Conservation (phyloP, 1,284 basidiomycete genomes). For the Malassezia japonica region DNA sequence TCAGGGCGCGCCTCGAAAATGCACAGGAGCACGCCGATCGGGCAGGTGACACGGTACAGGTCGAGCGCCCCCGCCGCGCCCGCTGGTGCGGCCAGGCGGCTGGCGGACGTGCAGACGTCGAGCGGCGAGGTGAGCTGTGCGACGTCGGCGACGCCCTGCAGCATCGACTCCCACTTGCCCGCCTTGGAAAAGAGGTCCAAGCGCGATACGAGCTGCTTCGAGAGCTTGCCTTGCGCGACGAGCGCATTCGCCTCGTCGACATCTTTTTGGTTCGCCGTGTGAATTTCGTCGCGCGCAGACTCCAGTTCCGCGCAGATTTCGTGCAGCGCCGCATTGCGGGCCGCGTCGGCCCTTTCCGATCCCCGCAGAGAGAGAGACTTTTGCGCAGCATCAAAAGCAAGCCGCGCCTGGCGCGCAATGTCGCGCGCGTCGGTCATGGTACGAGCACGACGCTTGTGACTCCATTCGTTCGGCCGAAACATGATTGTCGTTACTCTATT, state of each 20-base stretch:
- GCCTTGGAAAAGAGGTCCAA: conserved; percentile 67
- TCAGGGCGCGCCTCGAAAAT: conserved; percentile 98
- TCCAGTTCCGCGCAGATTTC: conserved; percentile 31
- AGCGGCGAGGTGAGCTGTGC: conserved; percentile 75
- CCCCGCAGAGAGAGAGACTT: conserved; percentile 5
- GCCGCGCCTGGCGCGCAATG: conserved; percentile 13
- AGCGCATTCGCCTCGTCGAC: conserved; percentile 58
- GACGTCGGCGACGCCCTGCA: conserved; percentile 80
- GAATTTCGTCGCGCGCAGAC: conserved; percentile 21
- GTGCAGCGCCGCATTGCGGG: conserved; percentile 23
- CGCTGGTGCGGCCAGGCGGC: conserved; percentile 58
- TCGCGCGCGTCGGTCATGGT: background rate
- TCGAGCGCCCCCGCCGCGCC: conserved; percentile 59
- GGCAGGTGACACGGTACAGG: conserved; percentile 86
- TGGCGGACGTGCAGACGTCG: conserved; percentile 76
- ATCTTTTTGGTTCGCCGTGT: conserved; percentile 32
- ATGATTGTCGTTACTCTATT: too few relatives aligned
- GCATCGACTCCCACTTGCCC: conserved; percentile 89
- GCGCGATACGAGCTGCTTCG: conserved; percentile 68
- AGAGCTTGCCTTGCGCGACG: conserved; percentile 72
- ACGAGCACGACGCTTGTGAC: background rate
- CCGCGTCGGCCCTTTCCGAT: conserved; percentile 20
- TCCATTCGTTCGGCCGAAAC: background rate
- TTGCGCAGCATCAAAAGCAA: conserved; percentile 16
- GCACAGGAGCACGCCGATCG: conserved; percentile 88